A percentile compares a stretch with the other conserved stretches of the same genome.
phyloP scores from a whole-genome alignment of 2,329 filamentous ascomycete species.

The Pseudopithomyces maydicus region DNA sequence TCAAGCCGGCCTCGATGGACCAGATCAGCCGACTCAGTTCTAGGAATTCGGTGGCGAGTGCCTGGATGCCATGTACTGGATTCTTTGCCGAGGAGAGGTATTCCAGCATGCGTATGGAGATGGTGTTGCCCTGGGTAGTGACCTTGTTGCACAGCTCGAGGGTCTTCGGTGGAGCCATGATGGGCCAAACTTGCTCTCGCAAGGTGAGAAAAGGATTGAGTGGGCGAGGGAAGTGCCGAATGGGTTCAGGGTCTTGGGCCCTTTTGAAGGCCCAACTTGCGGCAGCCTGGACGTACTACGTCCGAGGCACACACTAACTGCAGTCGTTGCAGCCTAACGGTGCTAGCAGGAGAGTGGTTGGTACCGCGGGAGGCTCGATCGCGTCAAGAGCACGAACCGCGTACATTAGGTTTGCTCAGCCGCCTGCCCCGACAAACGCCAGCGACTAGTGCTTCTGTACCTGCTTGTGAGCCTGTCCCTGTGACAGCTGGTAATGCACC shows the following conservation, averaged over 20 bases:
- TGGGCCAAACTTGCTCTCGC: constrained; percentile 2
- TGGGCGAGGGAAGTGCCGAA: neutral
- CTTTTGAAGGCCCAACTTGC: neutral
- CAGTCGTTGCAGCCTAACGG: neutral
- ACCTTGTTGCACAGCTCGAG: constrained; percentile 63
- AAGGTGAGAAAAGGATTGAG: neutral
- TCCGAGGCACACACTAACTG: neutral
- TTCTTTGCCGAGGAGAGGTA: constrained; percentile 40
- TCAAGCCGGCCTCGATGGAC: constrained; percentile 69
- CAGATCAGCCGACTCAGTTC: constrained; percentile 70
- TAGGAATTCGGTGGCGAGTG: constrained; percentile 68
- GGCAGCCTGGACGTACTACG: neutral
- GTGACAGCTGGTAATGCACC: constrained; percentile 7
- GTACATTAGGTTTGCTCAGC: constrained; percentile 6
- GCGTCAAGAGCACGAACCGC: constrained; percentile 4
- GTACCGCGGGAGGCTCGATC: neutral
- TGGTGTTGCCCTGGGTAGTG: constrained; percentile 58
- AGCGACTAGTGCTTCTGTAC: neutral
- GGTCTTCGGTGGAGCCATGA: constrained; percentile 42
- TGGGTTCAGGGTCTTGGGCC: neutral
- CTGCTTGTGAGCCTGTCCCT: neutral
- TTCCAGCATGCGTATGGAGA: constrained; percentile 55
- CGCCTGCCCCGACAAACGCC: neutral
- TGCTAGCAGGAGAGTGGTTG: neutral
- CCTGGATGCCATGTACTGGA: constrained; percentile 50